Conservation (phyloP, 2,329 filamentous ascomycete genomes). For the Ophiostoma tasmaniense region DNA sequence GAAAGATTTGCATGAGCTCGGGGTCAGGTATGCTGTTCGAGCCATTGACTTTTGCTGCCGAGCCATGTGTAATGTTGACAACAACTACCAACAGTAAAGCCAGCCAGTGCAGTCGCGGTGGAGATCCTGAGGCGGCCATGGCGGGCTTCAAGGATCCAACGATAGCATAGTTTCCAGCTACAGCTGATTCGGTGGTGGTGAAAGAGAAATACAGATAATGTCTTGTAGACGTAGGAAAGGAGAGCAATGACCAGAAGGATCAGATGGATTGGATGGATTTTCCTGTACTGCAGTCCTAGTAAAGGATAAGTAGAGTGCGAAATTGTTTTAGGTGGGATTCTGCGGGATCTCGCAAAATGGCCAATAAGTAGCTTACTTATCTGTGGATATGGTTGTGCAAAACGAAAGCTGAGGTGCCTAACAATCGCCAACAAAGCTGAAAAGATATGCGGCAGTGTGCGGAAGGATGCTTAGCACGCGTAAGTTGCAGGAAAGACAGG, state of each 20-base stretch:
- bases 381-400: not conserved
- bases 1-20: constrained; percentile 16
- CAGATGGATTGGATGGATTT: not conserved
- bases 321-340: no score
- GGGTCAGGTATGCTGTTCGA: not conserved
- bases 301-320: not conserved
- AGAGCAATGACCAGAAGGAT: not conserved
- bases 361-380: not conserved
- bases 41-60: not conserved
- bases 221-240: not conserved
- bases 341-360: not conserved
- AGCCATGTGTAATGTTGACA: not conserved
- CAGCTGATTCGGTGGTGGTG: not conserved
- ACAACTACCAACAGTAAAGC: not conserved
- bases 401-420: not conserved
- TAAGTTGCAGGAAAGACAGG: not conserved
- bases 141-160: not conserved
- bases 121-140: not conserved
- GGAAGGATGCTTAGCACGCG: not conserved
- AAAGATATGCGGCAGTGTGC: not conserved
- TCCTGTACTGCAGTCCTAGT: not conserved
- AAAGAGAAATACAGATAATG: not conserved
- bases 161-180: not conserved
- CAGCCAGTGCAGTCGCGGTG: not conserved
- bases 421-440: not conserved